Evolutionary conservation across 176 grass and related monocot genomes (phyloP).

Genomic region (Tillandsia leiboldiana): DNA sequence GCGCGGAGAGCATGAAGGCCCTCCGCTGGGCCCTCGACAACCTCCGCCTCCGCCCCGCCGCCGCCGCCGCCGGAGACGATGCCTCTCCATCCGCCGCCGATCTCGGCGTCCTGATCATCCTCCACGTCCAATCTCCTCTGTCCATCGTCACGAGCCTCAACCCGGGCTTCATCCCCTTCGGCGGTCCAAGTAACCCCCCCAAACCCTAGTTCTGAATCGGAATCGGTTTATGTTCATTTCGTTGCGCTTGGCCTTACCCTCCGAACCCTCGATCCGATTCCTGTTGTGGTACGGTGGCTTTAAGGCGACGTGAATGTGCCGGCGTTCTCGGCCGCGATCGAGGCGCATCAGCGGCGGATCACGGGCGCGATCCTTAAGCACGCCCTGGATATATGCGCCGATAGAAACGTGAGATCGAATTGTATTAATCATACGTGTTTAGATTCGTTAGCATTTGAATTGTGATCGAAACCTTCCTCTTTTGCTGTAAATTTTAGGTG

Average conservation of each 20-base stretch:
- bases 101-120: constrained; percentile 41
- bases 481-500: constrained; percentile 33
- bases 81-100: background rate
- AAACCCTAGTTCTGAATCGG: background rate
- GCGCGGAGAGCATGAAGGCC: constrained; percentile 92
- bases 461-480: constrained; percentile 1
- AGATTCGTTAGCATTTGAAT: background rate
- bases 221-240: background rate
- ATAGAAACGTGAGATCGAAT: constrained; percentile 44
- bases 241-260: constrained; percentile 3
- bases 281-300: background rate
- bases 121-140: constrained; percentile 65
- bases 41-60: constrained; percentile 49
- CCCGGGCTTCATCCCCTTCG: constrained; percentile 86
- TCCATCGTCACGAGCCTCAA: constrained; percentile 64
- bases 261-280: constrained; percentile 7
- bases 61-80: constrained; percentile 4
- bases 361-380: constrained; percentile 81
- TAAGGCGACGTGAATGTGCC: constrained; percentile 76
- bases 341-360: constrained; percentile 77
- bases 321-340: constrained; percentile 82
- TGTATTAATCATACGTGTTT: background rate
- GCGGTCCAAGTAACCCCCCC: constrained; percentile 57
- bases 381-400: constrained; percentile 73
- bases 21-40: constrained; percentile 84